These are phyloP conservation scores for Plantago elongata DNA, from an alignment of 257 asterid genomes.

Conservation along the genomic window DNA sequence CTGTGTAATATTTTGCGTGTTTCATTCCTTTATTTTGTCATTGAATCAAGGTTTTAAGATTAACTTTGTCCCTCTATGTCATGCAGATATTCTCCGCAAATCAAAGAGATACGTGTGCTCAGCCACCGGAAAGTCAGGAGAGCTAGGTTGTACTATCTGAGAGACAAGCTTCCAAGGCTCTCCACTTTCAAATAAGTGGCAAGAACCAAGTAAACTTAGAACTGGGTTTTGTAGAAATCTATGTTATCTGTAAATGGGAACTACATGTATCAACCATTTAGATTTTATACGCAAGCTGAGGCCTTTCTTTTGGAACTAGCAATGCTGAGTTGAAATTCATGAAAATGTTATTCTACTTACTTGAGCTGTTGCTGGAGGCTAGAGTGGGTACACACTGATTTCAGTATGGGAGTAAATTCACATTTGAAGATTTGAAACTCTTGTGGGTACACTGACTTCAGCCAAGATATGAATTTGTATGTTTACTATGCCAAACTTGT, in stretches of 20 bases:
- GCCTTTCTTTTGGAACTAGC: background rate
- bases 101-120: slow-evolving; percentile 75
- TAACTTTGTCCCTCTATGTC: slow-evolving; percentile 6
- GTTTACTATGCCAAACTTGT: too few relatives aligned
- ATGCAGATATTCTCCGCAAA: slow-evolving; percentile 76
- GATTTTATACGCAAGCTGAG: background rate
- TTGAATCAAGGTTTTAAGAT: slow-evolving; percentile 10
- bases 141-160: slow-evolving; percentile 76
- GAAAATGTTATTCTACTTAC: background rate
- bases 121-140: slow-evolving; percentile 89
- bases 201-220: background rate
- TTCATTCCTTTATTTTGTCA: background rate
- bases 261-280: background rate
- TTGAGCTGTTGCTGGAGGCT: background rate
- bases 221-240: background rate
- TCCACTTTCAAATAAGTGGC: slow-evolving; percentile 75
- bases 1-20: background rate
- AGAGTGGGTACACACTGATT: too few relatives aligned
- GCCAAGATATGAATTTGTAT: too few relatives aligned
- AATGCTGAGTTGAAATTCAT: background rate
- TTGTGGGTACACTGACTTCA: too few relatives aligned
- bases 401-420: slow-evolving; percentile 7
- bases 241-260: slow-evolving; percentile 6
- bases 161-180: slow-evolving; percentile 92
- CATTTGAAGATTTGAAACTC: background rate